Evolutionary conservation across 2,329 filamentous ascomycete species (phyloP).

Genomic region (Corinectria fuckeliana): DNA sequence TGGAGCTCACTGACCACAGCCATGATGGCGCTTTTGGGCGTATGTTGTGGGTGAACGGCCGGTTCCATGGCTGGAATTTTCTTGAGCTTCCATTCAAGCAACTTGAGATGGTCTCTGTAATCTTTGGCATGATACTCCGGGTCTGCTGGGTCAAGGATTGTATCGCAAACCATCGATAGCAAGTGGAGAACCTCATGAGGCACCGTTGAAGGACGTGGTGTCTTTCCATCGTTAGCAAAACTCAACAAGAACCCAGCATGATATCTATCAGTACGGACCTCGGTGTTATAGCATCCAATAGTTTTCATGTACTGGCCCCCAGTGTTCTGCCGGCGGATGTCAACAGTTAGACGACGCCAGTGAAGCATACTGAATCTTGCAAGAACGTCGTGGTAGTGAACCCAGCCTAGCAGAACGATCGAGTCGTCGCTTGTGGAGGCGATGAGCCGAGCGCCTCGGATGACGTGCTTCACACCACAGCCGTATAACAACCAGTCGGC

Average conservation of each 20-base stretch:
- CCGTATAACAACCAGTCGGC: background rate
- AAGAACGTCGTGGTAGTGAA: conserved; percentile 10
- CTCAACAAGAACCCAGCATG: no score
- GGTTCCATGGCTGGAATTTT: background rate
- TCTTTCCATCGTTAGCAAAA: background rate
- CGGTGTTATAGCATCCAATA: background rate
- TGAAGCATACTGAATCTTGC: background rate
- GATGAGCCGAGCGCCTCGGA: background rate
- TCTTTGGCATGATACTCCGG: background rate
- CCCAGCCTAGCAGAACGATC: conserved; percentile 3
- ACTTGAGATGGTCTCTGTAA: background rate
- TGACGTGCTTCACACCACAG: background rate
- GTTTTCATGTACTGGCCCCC: background rate
- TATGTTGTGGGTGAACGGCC: background rate
- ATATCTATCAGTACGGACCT: background rate
- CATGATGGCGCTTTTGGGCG: background rate
- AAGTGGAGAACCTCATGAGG: background rate
- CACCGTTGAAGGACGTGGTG: background rate
- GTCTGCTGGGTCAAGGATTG: background rate
- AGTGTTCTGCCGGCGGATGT: background rate
- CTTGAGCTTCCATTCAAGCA: background rate
- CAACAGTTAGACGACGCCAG: background rate
- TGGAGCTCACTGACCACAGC: background rate
- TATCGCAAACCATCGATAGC: background rate
- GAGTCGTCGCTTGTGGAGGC: background rate